Base-by-base conservation (phyloP, 371 early-diverging fungal genomes). In the Cokeromyces recurvatus region DNA sequence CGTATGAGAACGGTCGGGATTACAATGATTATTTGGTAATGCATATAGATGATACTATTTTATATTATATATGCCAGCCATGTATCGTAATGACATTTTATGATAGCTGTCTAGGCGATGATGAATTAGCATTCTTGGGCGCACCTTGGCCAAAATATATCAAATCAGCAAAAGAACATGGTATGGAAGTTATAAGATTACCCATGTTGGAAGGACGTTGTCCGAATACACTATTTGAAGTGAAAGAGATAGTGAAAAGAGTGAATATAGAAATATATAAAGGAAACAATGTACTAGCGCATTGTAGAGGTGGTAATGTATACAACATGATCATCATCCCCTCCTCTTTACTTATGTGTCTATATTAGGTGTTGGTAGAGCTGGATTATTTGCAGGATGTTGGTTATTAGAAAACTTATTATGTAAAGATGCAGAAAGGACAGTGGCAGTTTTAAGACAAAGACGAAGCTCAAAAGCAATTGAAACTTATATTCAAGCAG, bases 121-220 rank as follows among this genome's bases (percentile, higher is more conserved):
- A 61, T 0, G 90, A 89, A 55, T 59, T 90, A 10, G 71, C 63
- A 15, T 85, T 68, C 38, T 66, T 90, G 16, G 89, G 89, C 16
- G 89, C 86, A 0, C 71, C 87, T 2, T 85, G 82, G 72, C 62
- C 76, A 16, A 69, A 76, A 35, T 90, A 90, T 53, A 36, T 53
- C 24, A 72, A 63, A 43, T 69, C 75, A 41, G 90, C 90, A 11
- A 57, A 55, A 38, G 58, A 57, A 24, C 63, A 81, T 49, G 69
- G 72, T 15, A 53, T 88, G 24, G 68, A 78, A 27, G 68, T 76
- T 14, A 49, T 67, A 43, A 67, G 86, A 37, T 52, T 83, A 29
- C 91, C 91, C 1, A 87, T 90, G 77, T 54, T 78, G 12, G 90
- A 89, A 65, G 91, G 91, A 12, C 64, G 77, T 37, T 81, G 81